Conservation (phyloP, 1,139 yeast genomes). For the Yamadazyma pseudoaaseri region DNA sequence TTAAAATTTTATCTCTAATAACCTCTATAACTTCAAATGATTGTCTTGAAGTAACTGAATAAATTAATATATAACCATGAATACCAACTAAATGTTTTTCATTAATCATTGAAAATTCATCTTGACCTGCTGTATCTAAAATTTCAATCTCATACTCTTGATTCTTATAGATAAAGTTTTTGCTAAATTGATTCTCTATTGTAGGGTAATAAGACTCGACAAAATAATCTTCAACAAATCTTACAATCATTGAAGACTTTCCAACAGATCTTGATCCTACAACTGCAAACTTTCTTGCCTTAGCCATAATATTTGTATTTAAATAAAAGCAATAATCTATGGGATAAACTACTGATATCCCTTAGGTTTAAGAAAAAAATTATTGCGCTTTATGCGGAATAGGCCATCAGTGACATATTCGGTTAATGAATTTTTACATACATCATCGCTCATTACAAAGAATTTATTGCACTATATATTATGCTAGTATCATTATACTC, state of each 20-base stretch:
- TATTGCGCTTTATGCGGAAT: no score
- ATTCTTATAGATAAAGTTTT: slow-evolving; percentile 66
- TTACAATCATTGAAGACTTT: slow-evolving; percentile 81
- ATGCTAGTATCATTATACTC: slow-evolving; percentile 1
- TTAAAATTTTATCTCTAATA: slow-evolving; percentile 81
- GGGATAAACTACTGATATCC: not conserved
- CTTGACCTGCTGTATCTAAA: slow-evolving; percentile 94
- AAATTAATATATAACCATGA: slow-evolving; percentile 82
- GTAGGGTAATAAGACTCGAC: slow-evolving; percentile 92
- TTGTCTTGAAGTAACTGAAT: slow-evolving; percentile 75
- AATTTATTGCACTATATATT: no score
- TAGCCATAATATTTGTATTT: slow-evolving; percentile 32
- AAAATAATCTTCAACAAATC: slow-evolving; percentile 85
- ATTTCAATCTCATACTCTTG: slow-evolving; percentile 83
- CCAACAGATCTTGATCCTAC: slow-evolving; percentile 93
- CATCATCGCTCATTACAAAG: no score
- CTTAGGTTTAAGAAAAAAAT: no score
- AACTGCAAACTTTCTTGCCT: slow-evolving; percentile 78
- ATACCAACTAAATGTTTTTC: slow-evolving; percentile 82
- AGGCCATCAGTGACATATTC: no score
- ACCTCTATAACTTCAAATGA: slow-evolving; percentile 78
- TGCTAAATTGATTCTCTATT: slow-evolving; percentile 84
- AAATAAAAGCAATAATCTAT: no score
- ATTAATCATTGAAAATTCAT: slow-evolving; percentile 81
- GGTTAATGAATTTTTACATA: no score